Evolutionary conservation across 1,284 basidiomycete species (phyloP), one percentile per base, ranked within the genome.

Genomic region (Cryptococcus sp.): DNA sequence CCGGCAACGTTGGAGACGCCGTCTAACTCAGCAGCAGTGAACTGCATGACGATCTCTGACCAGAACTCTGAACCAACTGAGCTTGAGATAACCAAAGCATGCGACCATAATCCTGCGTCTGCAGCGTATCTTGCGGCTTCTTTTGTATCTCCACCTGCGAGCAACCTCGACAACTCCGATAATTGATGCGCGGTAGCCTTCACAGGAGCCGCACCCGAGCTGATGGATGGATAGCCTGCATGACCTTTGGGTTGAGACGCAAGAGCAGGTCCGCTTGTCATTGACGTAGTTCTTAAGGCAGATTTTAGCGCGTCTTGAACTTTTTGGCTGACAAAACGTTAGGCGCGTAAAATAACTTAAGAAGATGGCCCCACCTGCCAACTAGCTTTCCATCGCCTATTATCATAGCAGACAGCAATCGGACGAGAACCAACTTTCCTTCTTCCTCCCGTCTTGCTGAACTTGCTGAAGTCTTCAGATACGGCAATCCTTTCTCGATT

Each of bases 1-100:
- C 59, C 66, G 14, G 68, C 67, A 11, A 61, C 61, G 50, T 52
- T 60, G 23, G 53, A 50, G 32, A 33, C 61, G 44, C 30, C 72
- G 5, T 83, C 82, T 5, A 98, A 79, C 71, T 98, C 96, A 30
- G 84, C 81, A 42, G 83, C 83, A 41, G 95, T 78, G 68, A 98
- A 98, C 59, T 93, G 88, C 41, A 82, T 83, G 0, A 95, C 90
- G 4, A 87, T 88, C 59, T 93, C 89, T 70, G 88, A 89, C 91
- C 93, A 98, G 4, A 90, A 83, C 36, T 95, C 91, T 65, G 89
- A 90, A 72, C 95, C 95, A 50, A 98, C 83, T 54, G 89, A 88
- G 68, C 90, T 94, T 6, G 96, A 86, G 59, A 98, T 94, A 48
- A 98, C 79, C 83, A 98, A 85, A 0, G 96, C 96, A 74, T 99